A percentile compares a stretch with the other conserved stretches of the same genome.
These are phyloP conservation scores for Teratosphaeria viscida DNA, from an alignment of 2,329 filamentous ascomycete genomes.

Conservation along the genomic window DNA sequence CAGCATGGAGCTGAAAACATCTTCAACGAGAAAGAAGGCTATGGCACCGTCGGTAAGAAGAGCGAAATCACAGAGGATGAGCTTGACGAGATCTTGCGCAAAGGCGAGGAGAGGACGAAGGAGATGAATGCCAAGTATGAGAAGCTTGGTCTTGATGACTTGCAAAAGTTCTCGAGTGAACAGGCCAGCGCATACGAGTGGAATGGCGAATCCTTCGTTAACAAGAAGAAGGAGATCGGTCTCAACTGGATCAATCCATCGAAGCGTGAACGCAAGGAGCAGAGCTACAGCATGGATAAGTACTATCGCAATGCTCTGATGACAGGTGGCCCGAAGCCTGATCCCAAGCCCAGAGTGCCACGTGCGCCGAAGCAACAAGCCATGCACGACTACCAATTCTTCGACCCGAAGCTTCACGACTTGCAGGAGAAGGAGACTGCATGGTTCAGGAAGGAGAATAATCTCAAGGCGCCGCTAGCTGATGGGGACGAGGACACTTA, in stretches of 20 bases:
- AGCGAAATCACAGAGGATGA: conserved; percentile 71
- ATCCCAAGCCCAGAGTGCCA: conserved; percentile 90
- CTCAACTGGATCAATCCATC: conserved; percentile 96
- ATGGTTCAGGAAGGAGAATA: conserved; percentile 90
- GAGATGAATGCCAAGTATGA: conserved; percentile 90
- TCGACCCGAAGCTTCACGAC: conserved; percentile 70
- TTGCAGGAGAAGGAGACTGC: conserved; percentile 95
- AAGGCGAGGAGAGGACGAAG: conserved; percentile 81
- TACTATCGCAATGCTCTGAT: conserved; percentile 91
- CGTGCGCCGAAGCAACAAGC: conserved; percentile 84
- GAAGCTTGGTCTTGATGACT: conserved; percentile 88
- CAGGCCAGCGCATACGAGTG: conserved; percentile 78
- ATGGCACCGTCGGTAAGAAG: conserved; percentile 49
- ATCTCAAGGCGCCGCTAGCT: conserved; percentile 81
- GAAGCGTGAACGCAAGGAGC: conserved; percentile 96
- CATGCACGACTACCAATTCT: conserved; percentile 97
- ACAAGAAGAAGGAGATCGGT: conserved; percentile 69
- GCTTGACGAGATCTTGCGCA: conserved; percentile 76
- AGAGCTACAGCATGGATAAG: conserved; percentile 97
- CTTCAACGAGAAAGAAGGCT: conserved; percentile 60
- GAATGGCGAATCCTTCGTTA: conserved; percentile 95
- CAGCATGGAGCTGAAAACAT: conserved; percentile 96
- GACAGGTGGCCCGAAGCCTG: conserved; percentile 65
- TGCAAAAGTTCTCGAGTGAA: conserved; percentile 96
- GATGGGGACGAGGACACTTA: conserved; percentile 84